A percentile compares a stretch with the other conserved stretches of the same genome.
These are phyloP conservation scores for Ophiostoma pallidulum DNA, from an alignment of 2,329 filamentous ascomycete genomes.

Conservation along the genomic window DNA sequence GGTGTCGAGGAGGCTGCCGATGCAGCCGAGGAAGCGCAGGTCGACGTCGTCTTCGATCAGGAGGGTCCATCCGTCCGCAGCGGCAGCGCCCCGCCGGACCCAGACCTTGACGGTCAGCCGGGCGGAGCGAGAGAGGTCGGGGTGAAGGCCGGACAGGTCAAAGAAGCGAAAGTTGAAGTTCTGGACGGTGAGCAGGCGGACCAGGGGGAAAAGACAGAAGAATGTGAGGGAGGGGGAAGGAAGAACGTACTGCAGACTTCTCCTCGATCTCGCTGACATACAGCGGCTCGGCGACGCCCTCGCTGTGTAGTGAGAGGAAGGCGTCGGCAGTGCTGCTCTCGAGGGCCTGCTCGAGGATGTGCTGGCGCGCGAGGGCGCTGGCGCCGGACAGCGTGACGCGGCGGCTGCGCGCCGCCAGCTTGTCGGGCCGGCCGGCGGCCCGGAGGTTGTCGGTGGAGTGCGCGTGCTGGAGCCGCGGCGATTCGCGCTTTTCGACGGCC, in stretches of 20 bases:
- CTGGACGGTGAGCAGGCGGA: slow-evolving; percentile 24
- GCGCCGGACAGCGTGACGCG: slow-evolving; percentile 40
- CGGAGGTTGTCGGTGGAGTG: slow-evolving; percentile 45
- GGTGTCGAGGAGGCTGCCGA: slow-evolving; percentile 58
- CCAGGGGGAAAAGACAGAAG: no score
- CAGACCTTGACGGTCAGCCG: slow-evolving; percentile 63
- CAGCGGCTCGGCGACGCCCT: slow-evolving; percentile 58
- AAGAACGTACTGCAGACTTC: slow-evolving; percentile 52
- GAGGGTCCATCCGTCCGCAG: no score
- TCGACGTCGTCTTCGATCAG: slow-evolving; percentile 66
- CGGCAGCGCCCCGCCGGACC: slow-evolving; percentile 43
- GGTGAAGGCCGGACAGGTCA: slow-evolving; percentile 56
- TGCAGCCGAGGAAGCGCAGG: slow-evolving; percentile 64
- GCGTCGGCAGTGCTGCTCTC: slow-evolving; percentile 69
- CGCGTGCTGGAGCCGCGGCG: slow-evolving; percentile 46
- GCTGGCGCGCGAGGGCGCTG: slow-evolving; percentile 48
- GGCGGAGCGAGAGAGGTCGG: slow-evolving; percentile 56
- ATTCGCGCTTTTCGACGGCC: slow-evolving; percentile 55
- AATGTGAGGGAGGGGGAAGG: background rate
- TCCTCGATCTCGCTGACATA: slow-evolving; percentile 80
- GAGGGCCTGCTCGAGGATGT: slow-evolving; percentile 64
- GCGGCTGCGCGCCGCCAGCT: slow-evolving; percentile 27
- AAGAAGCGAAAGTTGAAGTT: slow-evolving; percentile 88
- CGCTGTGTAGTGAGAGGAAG: slow-evolving; percentile 77
- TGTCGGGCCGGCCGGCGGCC: slow-evolving; percentile 15